Percentiles rank a stretch among this genome's conserved stretches.
phyloP scores from a whole-genome alignment of 345 rosid genomes.

The Rhizophora apiculata region DNA sequence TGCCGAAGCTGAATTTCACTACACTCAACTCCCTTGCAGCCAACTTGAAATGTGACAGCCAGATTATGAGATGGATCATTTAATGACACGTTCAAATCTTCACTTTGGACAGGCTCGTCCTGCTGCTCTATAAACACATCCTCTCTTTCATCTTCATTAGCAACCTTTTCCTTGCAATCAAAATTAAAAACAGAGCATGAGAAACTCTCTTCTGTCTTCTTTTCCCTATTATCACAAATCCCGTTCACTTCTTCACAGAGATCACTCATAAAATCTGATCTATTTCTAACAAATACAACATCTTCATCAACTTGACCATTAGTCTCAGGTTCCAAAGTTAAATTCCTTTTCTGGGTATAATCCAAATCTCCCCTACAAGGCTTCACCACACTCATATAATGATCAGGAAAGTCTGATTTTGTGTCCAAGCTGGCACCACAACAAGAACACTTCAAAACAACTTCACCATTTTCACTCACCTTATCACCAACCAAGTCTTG shows the following conservation, averaged over 20 bases:
- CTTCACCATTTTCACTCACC: constrained; percentile 27
- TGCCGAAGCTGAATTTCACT: constrained; percentile 33
- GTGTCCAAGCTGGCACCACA: constrained; percentile 44
- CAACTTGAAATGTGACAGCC: constrained; percentile 19
- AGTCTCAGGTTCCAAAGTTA: constrained; percentile 25
- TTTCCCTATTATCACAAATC: constrained; percentile 13
- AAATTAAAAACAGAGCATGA: constrained; percentile 45
- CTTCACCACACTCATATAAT: constrained; percentile 28
- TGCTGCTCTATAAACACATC: constrained; percentile 36
- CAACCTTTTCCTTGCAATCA: constrained; percentile 35
- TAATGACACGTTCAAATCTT: constrained; percentile 16
- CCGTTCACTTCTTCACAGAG: constrained; percentile 13
- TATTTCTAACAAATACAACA: constrained; percentile 21
- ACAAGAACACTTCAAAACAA: constrained; percentile 46
- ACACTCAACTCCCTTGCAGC: constrained; percentile 20
- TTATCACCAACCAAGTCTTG: constrained; percentile 20
- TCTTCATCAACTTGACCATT: constrained; percentile 26
- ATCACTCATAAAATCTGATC: constrained; percentile 14
- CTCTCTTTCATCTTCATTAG: constrained; percentile 30
- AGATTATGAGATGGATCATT: constrained; percentile 18
- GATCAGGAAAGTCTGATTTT: constrained; percentile 21
- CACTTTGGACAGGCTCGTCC: constrained; percentile 24
- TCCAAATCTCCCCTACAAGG: constrained; percentile 42
- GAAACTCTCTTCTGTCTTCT: constrained; percentile 33
- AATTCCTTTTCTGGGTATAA: constrained; percentile 30